Conservation (phyloP, 805 yeast genomes). For the Spathaspora gorwiae region DNA sequence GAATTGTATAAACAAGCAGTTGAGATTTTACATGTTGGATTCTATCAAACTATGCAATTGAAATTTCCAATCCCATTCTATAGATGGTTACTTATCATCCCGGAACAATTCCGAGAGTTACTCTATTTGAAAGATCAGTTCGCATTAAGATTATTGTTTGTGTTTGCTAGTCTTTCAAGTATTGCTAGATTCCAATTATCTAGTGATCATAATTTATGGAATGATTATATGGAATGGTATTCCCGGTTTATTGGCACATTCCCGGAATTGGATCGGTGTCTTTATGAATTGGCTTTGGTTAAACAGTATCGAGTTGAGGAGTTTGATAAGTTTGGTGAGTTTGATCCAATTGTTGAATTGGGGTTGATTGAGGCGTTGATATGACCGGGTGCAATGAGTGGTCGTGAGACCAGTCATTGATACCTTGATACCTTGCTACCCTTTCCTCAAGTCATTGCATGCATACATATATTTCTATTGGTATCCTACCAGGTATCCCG, state of each 20-base stretch:
- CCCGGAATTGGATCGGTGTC: constrained; percentile 8
- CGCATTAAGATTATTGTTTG: constrained; percentile 22
- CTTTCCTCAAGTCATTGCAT: too few relatives aligned
- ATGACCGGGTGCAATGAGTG: neutral
- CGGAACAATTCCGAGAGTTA: constrained; percentile 13
- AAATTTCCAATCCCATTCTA: constrained; percentile 30
- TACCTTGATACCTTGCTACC: too few relatives aligned
- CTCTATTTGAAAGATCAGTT: constrained; percentile 17
- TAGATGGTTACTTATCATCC: constrained; percentile 19
- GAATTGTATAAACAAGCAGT: neutral
- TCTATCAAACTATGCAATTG: neutral
- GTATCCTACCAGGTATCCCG: too few relatives aligned
- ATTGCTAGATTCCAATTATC: constrained; percentile 19
- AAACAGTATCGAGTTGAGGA: constrained; percentile 1
- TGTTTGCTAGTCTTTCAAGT: constrained; percentile 15
- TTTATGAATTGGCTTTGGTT: constrained; percentile 7
- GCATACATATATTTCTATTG: too few relatives aligned
- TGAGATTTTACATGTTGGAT: neutral
- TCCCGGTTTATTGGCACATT: constrained; percentile 7
- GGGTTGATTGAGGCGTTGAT: neutral
- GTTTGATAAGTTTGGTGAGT: neutral
- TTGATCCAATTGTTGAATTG: constrained; percentile 6
- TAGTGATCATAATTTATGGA: constrained; percentile 23
- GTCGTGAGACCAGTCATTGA: too few relatives aligned
- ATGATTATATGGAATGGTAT: constrained; percentile 19